phyloP scores from a whole-genome alignment of 1,139 yeast species.

The Oligophagozyma castellii region DNA sequence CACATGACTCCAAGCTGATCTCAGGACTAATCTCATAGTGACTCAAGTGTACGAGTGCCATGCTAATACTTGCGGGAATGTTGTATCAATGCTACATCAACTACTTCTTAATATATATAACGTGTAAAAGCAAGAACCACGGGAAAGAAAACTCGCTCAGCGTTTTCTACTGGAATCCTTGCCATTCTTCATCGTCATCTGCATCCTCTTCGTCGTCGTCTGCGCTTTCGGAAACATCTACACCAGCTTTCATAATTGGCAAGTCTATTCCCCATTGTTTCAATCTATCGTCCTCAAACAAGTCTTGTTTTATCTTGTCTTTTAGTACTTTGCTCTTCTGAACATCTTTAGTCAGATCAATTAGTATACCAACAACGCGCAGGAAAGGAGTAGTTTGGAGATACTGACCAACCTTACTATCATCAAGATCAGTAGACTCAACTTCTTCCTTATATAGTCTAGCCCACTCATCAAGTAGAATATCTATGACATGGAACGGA shows the following conservation, averaged over 20 bases:
- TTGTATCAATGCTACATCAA: no score
- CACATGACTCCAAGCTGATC: no score
- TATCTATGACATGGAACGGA: conserved; percentile 75
- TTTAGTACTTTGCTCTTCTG: conserved; percentile 47
- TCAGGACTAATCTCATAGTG: no score
- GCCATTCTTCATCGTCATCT: conserved; percentile 35
- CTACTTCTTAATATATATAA: no score
- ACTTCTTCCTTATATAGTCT: conserved; percentile 39
- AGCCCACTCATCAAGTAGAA: conserved; percentile 75
- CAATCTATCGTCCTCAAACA: conserved; percentile 52
- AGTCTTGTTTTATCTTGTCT: conserved; percentile 49
- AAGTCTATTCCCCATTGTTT: conserved; percentile 50
- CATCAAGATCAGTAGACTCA: no score
- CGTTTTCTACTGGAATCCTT: no score
- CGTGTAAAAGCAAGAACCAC: no score
- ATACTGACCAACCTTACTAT: no score
- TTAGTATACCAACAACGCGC: conserved; percentile 45
- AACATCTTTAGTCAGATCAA: conserved; percentile 35
- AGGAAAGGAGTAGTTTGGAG: conserved; percentile 53
- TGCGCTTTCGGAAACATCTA: conserved; percentile 17
- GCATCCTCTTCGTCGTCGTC: conserved; percentile 19
- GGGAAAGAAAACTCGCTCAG: no score
- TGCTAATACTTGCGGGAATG: no score
- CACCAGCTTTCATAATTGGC: no score
- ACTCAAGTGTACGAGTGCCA: no score